These are phyloP conservation scores for Tetradesmus lagerheimii DNA, from an alignment of 139 green algal species.

Conservation along the genomic window DNA sequence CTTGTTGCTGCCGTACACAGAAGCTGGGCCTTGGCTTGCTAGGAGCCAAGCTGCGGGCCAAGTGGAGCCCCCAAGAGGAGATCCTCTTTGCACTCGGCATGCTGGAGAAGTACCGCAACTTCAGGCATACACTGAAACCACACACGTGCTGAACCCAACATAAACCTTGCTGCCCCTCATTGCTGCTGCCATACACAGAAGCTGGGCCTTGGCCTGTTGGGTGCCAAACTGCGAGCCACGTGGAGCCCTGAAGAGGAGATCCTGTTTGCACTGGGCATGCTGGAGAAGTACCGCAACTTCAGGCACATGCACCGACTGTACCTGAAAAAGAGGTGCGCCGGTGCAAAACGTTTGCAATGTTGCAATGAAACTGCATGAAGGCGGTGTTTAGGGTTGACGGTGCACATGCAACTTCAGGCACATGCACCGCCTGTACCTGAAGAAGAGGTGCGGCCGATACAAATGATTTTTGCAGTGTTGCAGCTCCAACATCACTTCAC, in stretches of 20 bases:
- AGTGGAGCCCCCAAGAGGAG: background rate
- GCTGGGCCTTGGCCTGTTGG: background rate
- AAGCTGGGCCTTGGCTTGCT: background rate
- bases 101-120: conserved; percentile 31
- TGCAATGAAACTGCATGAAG: too few relatives aligned
- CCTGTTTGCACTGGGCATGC: conserved; percentile 20
- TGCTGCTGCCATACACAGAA: background rate
- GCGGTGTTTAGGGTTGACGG: too few relatives aligned
- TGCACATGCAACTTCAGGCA: too few relatives aligned
- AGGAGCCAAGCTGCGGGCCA: conserved; percentile 1
- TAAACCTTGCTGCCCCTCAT: background rate
- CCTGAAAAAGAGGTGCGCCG: background rate
- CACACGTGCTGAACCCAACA: too few relatives aligned
- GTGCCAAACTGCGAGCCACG: background rate
- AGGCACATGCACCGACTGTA: background rate
- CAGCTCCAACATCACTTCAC: too few relatives aligned
- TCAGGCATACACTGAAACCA: too few relatives aligned
- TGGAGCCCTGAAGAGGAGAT: background rate
- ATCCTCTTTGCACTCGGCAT: background rate
- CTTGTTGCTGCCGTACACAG: background rate
- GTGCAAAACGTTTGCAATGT: too few relatives aligned
- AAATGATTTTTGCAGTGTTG: too few relatives aligned
- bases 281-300: conserved; percentile 36
- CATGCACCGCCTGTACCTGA: too few relatives aligned
- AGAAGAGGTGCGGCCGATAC: too few relatives aligned